Percentiles rank a stretch among this genome's conserved stretches.
Conservation (phyloP, 176 grass and related monocot genomes). For the Musa troglodytarum region DNA sequence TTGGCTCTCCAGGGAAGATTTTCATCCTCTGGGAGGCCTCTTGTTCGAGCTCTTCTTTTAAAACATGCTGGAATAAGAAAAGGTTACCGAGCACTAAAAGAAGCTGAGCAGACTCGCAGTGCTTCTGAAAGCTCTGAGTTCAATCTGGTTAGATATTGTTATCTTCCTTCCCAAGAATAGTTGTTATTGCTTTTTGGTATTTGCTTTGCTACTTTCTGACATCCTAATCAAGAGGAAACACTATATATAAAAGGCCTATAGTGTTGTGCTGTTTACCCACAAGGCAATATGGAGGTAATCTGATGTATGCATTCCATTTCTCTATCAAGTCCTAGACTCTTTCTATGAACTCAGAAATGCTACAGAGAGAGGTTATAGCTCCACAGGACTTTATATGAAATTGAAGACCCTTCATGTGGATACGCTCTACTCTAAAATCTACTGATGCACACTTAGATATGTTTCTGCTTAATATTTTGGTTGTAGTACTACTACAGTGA, state of each 20-base stretch:
- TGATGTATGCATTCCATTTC: too few species aligned
- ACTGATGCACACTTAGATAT: neutral
- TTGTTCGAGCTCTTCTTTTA: conserved; percentile 40
- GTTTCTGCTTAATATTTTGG: neutral
- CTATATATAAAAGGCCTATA: too few species aligned
- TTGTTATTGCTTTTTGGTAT: neutral
- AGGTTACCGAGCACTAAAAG: conserved; percentile 22
- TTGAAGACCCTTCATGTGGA: too few species aligned
- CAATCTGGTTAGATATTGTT: conserved; percentile 16
- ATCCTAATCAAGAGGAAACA: neutral
- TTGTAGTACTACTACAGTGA: neutral
- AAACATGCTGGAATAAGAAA: conserved; percentile 55
- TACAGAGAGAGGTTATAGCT: too few species aligned
- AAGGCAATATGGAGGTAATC: too few species aligned
- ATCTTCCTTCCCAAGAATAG: neutral
- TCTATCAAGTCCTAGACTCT: too few species aligned
- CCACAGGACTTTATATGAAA: too few species aligned
- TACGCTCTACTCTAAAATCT: too few species aligned
- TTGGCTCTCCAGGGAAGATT: conserved; percentile 48
- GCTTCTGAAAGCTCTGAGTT: conserved; percentile 28
- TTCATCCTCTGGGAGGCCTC: conserved; percentile 51
- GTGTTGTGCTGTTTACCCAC: too few species aligned
- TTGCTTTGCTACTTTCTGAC: neutral
- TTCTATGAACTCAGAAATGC: too few species aligned
- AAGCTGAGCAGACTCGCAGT: conserved; percentile 28